Conservation (phyloP, 2,329 filamentous ascomycete genomes). For the Diaporthe eres region DNA sequence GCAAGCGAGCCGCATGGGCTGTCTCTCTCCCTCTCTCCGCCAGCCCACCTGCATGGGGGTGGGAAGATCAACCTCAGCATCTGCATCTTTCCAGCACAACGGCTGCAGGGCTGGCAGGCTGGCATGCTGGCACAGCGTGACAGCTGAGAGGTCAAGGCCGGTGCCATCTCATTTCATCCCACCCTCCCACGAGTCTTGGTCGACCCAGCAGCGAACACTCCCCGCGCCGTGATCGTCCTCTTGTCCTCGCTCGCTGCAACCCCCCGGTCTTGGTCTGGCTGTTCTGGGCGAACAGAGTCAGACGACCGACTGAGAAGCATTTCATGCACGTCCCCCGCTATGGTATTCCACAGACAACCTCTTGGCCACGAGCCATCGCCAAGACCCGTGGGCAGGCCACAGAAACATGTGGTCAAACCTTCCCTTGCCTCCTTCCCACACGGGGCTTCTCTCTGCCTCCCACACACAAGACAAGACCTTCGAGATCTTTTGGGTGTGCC, state of each 20-base stretch:
- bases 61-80: neutral
- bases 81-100: neutral
- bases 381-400: constrained; percentile 9
- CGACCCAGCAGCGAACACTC: neutral
- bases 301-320: constrained; percentile 19
- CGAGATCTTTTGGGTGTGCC: constrained; percentile 15
- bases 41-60: constrained; percentile 2
- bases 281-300: constrained; percentile 1
- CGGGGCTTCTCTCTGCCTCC: no score
- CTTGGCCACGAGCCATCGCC: constrained; percentile 21
- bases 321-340: constrained; percentile 34
- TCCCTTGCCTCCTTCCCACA: neutral
- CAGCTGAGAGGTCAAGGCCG: neutral
- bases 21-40: neutral
- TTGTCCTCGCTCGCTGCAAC: neutral
- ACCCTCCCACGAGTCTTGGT: constrained; percentile 19
- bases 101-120: constrained; percentile 14
- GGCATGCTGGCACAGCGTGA: neutral
- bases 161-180: constrained; percentile 28
- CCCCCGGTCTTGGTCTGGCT: constrained; percentile 15
- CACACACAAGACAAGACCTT: neutral
- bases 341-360: constrained; percentile 10
- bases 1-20: constrained; percentile 2
- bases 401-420: constrained; percentile 31
- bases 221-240: constrained; percentile 5